phyloP scores from a whole-genome alignment of 768 basidiomycete genomes.

The Naganishia antarctica region DNA sequence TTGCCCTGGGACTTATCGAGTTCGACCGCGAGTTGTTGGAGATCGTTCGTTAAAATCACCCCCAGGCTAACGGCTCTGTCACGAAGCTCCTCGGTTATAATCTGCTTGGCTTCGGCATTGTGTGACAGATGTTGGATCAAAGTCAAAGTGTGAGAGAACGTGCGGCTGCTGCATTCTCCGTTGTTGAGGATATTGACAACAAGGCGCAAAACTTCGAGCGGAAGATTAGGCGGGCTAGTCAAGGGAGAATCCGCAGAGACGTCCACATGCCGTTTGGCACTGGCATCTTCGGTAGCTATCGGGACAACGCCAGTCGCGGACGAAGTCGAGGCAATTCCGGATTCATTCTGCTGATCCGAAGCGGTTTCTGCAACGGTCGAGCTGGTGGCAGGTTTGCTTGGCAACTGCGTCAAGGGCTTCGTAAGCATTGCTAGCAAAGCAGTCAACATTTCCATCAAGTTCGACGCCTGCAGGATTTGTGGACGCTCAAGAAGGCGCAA shows the following conservation, averaged over 20 bases:
- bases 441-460: conserved; percentile 90
- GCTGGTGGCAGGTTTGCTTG: conserved; percentile 3
- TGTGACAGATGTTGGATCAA: conserved; percentile 88
- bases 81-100: conserved; percentile 81
- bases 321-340: not conserved
- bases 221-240: conserved; percentile 74
- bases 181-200: conserved; percentile 96
- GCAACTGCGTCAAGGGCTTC: conserved; percentile 57
- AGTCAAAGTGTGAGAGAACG: conserved; percentile 88
- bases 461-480: conserved; percentile 74
- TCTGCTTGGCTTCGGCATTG: conserved; percentile 80
- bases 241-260: conserved; percentile 44
- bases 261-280: not conserved
- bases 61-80: conserved; percentile 83
- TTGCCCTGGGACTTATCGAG: conserved; percentile 59
- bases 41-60: conserved; percentile 64
- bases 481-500: conserved; percentile 82
- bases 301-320: not conserved
- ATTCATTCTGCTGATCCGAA: not conserved
- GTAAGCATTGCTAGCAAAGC: conserved; percentile 81
- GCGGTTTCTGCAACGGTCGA: not conserved
- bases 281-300: not conserved
- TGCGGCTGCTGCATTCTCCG: conserved; percentile 90
- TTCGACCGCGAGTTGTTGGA: conserved; percentile 63
- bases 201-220: conserved; percentile 73